These are phyloP conservation scores for Boletus rubescentipes DNA, from an alignment of 768 basidiomycete genomes.

Conservation along the genomic window DNA sequence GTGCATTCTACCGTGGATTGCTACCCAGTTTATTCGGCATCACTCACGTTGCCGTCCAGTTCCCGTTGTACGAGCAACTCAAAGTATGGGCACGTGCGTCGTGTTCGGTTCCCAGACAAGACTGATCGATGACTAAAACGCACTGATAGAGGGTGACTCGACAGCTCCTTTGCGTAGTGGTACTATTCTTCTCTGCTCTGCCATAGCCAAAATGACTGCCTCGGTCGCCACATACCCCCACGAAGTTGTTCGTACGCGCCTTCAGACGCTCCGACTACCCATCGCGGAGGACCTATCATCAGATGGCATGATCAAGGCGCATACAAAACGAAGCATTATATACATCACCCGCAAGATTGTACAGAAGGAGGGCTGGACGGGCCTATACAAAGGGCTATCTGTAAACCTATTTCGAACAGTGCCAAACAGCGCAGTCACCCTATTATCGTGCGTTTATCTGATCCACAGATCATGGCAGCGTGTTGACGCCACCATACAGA, in stretches of 20 bases:
- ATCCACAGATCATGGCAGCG: background rate
- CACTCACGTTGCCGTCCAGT: slow-evolving; percentile 93
- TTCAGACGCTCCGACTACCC: slow-evolving; percentile 81
- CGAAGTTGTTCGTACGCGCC: slow-evolving; percentile 96
- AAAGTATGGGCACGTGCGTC: slow-evolving; percentile 83
- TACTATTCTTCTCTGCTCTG: slow-evolving; percentile 85
- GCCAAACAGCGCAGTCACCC: slow-evolving; percentile 93
- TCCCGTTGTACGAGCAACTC: slow-evolving; percentile 92
- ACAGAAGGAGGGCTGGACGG: slow-evolving; percentile 81
- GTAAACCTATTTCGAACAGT: slow-evolving; percentile 94
- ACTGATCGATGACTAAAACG: background rate
- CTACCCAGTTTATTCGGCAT: slow-evolving; percentile 93
- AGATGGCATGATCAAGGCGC: slow-evolving; percentile 57
- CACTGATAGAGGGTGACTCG: slow-evolving; percentile 29
- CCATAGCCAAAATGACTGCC: slow-evolving; percentile 94
- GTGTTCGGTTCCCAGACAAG: slow-evolving; percentile 5
- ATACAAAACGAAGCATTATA: slow-evolving; percentile 63
- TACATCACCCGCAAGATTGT: slow-evolving; percentile 74
- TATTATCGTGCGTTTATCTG: slow-evolving; percentile 49
- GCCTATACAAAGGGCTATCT: slow-evolving; percentile 91
- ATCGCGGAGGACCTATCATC: slow-evolving; percentile 58
- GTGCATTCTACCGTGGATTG: slow-evolving; percentile 93
- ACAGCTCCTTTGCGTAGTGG: slow-evolving; percentile 30
- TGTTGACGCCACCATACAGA: slow-evolving; percentile 15
- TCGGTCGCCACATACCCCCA: slow-evolving; percentile 96